Conservation (phyloP, 2,329 filamentous ascomycete genomes). For the Fusarium temperatum region DNA sequence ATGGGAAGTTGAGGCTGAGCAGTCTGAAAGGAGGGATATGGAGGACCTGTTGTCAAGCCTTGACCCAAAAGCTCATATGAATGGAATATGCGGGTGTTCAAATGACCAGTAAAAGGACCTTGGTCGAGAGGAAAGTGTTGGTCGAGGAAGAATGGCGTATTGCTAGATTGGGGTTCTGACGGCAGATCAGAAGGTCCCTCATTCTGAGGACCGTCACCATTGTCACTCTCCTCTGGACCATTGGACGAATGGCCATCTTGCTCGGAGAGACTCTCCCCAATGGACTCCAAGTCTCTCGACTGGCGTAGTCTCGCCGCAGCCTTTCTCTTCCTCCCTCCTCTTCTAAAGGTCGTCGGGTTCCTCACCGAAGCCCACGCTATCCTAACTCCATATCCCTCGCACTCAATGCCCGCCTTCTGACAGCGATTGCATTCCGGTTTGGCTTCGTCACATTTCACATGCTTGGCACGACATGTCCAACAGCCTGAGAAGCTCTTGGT, state of each 20-base stretch:
- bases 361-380: constrained; percentile 40
- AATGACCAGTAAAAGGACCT: constrained; percentile 4
- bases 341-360: constrained; percentile 32
- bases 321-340: constrained; percentile 1
- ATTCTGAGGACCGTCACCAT: not conserved
- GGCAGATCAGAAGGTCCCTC: not conserved
- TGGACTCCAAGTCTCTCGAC: not conserved
- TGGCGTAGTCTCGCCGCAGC: not conserved
- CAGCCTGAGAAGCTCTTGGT: constrained; percentile 42
- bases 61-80: constrained; percentile 33
- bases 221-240: not conserved
- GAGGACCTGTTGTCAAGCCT: constrained; percentile 7
- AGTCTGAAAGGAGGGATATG: not conserved
- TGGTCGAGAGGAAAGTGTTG: not conserved
- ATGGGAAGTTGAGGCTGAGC: not conserved
- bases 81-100: constrained; percentile 30
- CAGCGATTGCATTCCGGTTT: constrained; percentile 36
- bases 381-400: constrained; percentile 38
- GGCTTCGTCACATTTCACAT: constrained; percentile 38
- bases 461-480: constrained; percentile 41
- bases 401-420: constrained; percentile 24
- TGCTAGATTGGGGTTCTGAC: not conserved
- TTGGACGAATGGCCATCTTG: not conserved
- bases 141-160: not conserved
- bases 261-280: not conserved